Percentiles rank a stretch among this genome's conserved stretches.
Evolutionary conservation across 2,329 filamentous ascomycete species (phyloP).

Genomic region (Sclerotinia trifoliorum): DNA sequence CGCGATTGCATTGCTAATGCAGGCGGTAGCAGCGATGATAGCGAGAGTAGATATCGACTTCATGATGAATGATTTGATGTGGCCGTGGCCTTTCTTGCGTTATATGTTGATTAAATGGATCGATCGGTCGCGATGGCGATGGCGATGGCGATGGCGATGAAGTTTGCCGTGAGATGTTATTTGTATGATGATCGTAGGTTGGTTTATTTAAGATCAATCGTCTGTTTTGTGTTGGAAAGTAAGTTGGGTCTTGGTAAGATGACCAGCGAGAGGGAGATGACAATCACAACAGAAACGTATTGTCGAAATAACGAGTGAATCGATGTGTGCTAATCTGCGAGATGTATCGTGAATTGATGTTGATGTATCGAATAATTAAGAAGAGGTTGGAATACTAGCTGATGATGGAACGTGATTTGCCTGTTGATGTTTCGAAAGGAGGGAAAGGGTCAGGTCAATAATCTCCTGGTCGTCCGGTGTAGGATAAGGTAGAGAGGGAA

Average conservation of each 20-base stretch:
- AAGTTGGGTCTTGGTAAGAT: neutral
- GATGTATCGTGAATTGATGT: neutral
- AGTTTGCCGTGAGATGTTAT: neutral
- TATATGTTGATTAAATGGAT: neutral
- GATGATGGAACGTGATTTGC: neutral
- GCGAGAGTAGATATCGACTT: constrained; percentile 30
- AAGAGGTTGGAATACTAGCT: neutral
- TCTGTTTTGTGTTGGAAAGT: neutral
- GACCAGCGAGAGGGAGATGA: neutral
- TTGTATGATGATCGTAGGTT: neutral
- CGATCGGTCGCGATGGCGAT: constrained; percentile 2
- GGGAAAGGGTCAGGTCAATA: constrained; percentile 4
- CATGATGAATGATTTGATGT: constrained; percentile 31
- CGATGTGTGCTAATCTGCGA: neutral
- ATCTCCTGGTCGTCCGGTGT: constrained; percentile 14
- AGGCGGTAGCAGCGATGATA: constrained; percentile 28
- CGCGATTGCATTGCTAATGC: constrained; percentile 27
- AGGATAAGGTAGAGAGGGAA: neutral
- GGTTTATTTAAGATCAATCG: neutral
- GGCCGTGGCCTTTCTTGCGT: constrained; percentile 28
- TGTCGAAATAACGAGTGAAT: constrained; percentile 16
- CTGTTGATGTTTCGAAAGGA: neutral
- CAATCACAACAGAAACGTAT: neutral
- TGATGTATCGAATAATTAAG: neutral
- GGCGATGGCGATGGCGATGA: constrained; percentile 4